Evolutionary conservation across 2,329 filamentous ascomycete genomes (phyloP).

Genomic region (Aspergillaceae sp.): DNA sequence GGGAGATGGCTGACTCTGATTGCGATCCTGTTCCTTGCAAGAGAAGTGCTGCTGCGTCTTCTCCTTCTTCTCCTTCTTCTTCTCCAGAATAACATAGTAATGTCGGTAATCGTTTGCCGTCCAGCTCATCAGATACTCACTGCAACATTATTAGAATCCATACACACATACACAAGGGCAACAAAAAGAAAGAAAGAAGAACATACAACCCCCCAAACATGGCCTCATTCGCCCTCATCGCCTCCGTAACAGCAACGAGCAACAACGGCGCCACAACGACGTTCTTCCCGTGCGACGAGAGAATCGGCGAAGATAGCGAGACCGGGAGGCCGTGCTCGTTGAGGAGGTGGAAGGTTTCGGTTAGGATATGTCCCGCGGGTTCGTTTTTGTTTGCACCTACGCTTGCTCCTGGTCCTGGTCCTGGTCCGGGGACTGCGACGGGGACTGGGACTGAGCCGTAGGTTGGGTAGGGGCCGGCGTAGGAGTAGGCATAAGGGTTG

Average conservation of each 20-base stretch:
- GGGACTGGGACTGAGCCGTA: no score
- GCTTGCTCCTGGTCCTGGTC: no score
- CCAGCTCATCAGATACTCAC: conserved; percentile 2
- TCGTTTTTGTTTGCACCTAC: not conserved
- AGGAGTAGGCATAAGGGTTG: no score
- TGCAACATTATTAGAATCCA: not conserved
- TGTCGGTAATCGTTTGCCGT: not conserved
- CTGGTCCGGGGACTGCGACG: no score
- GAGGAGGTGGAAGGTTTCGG: not conserved
- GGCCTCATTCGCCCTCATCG: not conserved
- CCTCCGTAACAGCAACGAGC: conserved; percentile 1
- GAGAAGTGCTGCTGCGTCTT: no score
- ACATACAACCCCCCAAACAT: conserved; percentile 2
- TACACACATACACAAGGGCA: not conserved
- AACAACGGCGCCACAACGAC: not conserved
- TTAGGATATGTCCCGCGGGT: no score
- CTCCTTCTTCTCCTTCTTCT: not conserved
- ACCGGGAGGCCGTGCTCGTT: conserved; percentile 1
- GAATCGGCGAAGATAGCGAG: not conserved
- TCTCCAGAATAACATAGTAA: not conserved
- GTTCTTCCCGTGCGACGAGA: not conserved
- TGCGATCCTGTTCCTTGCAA: no score
- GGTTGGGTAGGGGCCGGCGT: no score
- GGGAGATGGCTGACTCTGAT: no score
- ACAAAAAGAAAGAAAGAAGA: not conserved